Base-by-base conservation (phyloP, 2,329 filamentous ascomycete genomes). In the Colletotrichum coccodes region DNA sequence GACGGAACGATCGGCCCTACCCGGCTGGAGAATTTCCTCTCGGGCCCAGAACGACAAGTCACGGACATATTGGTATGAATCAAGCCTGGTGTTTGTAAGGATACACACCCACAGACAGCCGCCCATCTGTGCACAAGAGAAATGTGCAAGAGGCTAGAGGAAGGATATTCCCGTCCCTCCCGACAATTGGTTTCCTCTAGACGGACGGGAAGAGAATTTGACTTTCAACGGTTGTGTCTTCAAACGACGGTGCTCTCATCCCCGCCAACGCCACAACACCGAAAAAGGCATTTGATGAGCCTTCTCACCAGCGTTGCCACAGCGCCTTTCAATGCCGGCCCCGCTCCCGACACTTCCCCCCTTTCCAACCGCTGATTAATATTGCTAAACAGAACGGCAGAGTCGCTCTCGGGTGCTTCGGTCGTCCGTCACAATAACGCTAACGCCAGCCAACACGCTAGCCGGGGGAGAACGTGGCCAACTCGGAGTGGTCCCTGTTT, bases 111-210 rank as follows among this genome's bases (percentile, higher is more conserved):
- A 66, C 40, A 30, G 23, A 42, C 40, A 36, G 8, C 30, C 34
- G 14, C 1, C 38, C 44, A 44, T 36, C 3, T 36, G 34, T 52
- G 54, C 21, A 36, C 5, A 26, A 14, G 28, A 59, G 14, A 49
- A 58, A 18, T 14, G 23, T 23, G 14, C 21, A 28, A 36, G 26
- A 23, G 47, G 42, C 54, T 60, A 65, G 34, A 23, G 36, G 47
- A 64, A 47, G 60, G 53, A 49, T 60, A 7, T 54, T 58, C 64
- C 64, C 64, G 64, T 47, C 44, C 26, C 60, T 67, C 60, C 59
- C 52, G 60, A 60, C 9, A 26, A 32, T 42, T 36, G 38, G 36
- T 59, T 57, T 54, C 38, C 40, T 38, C 28, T 40, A 54, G 60
- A 34, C 61, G 14, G 14, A 16, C 40, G 32, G 47, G 32, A 54